phyloP scores from a whole-genome alignment of 441 rosid genomes.

The Manihot esculenta region DNA sequence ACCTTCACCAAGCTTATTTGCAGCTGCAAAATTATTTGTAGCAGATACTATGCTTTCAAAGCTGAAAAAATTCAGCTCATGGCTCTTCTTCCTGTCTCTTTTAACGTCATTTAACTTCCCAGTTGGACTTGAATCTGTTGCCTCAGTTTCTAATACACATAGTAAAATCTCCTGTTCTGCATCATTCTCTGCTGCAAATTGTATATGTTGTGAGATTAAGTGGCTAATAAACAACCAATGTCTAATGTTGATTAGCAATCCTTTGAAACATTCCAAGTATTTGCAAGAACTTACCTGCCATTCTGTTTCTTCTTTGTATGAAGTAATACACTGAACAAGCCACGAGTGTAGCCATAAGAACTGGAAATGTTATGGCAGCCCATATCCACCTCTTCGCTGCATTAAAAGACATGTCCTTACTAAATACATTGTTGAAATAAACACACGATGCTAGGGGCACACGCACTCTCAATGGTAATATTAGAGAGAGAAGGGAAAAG shows the following conservation, averaged over 20 bases:
- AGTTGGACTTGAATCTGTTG: not conserved
- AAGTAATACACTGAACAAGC: not conserved
- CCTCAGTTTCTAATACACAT: not conserved
- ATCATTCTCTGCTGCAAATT: constrained; percentile 1
- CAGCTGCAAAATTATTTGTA: constrained; percentile 21
- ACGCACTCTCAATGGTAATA: too few species aligned
- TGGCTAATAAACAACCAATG: not conserved
- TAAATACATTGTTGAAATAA: too few species aligned
- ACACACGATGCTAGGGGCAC: too few species aligned
- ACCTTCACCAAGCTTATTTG: constrained; percentile 28
- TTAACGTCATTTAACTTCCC: not conserved
- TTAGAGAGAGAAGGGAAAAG: too few species aligned
- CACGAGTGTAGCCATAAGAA: not conserved
- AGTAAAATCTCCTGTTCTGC: constrained; percentile 11
- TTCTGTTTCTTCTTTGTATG: not conserved
- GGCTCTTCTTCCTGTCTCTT: not conserved
- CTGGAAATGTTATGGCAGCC: not conserved
- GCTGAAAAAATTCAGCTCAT: constrained; percentile 18
- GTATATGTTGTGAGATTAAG: too few species aligned
- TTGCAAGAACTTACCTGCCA: not conserved
- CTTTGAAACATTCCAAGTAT: not conserved
- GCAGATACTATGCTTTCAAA: constrained; percentile 24
- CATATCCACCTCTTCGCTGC: constrained; percentile 15
- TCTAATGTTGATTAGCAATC: not conserved
- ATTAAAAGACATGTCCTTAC: not conserved